These are phyloP conservation scores for Suhomyces sp. DNA, from an alignment of 805 yeast species.

Conservation along the genomic window DNA sequence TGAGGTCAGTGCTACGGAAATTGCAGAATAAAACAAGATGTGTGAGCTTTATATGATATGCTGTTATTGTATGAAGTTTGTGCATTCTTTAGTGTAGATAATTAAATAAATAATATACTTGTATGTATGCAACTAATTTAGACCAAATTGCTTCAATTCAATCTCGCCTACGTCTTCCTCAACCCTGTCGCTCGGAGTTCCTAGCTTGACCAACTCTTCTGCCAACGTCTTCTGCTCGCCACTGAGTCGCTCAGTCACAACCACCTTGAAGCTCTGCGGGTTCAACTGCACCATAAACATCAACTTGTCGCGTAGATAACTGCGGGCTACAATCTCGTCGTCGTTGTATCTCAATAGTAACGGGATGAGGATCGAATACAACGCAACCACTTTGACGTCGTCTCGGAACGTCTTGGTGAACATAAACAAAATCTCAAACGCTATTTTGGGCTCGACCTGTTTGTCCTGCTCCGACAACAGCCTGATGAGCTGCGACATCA, in stretches of 20 bases:
- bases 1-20: too few species aligned
- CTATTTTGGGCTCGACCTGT: constrained; percentile 16
- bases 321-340: constrained; percentile 18
- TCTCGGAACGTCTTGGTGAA: constrained; percentile 37
- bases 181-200: constrained; percentile 5
- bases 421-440: constrained; percentile 49
- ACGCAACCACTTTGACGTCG: constrained; percentile 26
- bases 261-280: constrained; percentile 47
- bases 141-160: constrained; percentile 48
- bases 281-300: constrained; percentile 44
- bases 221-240: constrained; percentile 40
- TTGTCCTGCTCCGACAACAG: constrained; percentile 14
- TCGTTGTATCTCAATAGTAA: constrained; percentile 30
- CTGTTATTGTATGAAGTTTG: too few species aligned
- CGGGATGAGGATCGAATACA: constrained; percentile 35
- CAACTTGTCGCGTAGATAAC: constrained; percentile 47
- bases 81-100: too few species aligned
- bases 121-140: too few species aligned
- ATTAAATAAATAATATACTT: too few species aligned
- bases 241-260: constrained; percentile 37
- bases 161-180: constrained; percentile 28
- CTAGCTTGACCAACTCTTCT: constrained; percentile 41
- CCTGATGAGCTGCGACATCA: constrained; percentile 46
- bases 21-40: too few species aligned
- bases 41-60: too few species aligned